Conservation (phyloP, 1,284 basidiomycete species). For the Boletus smithii region DNA sequence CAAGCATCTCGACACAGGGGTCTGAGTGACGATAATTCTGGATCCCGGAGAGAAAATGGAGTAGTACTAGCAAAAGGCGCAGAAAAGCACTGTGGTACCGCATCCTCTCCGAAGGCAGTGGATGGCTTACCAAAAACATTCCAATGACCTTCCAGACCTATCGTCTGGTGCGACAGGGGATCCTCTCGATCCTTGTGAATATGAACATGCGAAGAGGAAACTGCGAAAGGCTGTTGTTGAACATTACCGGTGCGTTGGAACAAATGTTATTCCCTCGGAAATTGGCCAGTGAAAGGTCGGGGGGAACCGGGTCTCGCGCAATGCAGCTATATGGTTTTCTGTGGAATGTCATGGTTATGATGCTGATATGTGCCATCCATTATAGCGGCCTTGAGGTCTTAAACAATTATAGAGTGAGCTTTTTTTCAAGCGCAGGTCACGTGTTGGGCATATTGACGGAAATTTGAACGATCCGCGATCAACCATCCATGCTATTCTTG, state of each 20-base stretch:
- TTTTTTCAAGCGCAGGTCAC: not conserved
- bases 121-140: not conserved
- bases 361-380: constrained; percentile 15
- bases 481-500: not conserved
- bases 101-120: not conserved
- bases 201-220: constrained; percentile 77
- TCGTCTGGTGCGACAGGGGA: not conserved
- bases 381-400: constrained; percentile 70
- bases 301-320: not conserved
- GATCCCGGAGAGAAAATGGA: not conserved
- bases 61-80: not conserved
- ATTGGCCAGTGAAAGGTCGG: not conserved
- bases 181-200: constrained; percentile 69
- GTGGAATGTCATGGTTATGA: not conserved
- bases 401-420: constrained; percentile 81
- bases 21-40: not conserved
- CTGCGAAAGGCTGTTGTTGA: constrained; percentile 82
- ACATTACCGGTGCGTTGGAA: constrained; percentile 66
- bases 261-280: not conserved
- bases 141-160: not conserved
- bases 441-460: constrained; percentile 9
- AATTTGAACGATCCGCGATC: not conserved
- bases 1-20: not conserved
- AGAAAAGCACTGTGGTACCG: not conserved
- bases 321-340: not conserved